Evolutionary conservation across 805 yeast species (phyloP), one percentile per base, ranked within the genome.

Genomic region (Ogataea ganodermae): DNA sequence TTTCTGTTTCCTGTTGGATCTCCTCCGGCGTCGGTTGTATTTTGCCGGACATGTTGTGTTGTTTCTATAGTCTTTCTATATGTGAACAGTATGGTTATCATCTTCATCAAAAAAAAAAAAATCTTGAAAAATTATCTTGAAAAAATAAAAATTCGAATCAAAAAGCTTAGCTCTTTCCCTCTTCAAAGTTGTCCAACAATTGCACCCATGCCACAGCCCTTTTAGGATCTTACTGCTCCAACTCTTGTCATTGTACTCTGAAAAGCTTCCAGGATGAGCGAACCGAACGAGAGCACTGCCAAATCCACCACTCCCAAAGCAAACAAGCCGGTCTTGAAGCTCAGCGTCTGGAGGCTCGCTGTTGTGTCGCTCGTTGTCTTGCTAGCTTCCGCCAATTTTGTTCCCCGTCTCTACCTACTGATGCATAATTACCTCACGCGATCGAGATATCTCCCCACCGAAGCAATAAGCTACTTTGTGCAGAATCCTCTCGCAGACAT

Each of bases 401-500:
- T 42, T 26, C 46, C 57, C 5, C 6, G 2, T 1, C 2, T 39
- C 8, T 32, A 46, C 14, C 9, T 45, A 3, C 43, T 23, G 6
- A 3, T 45, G 3, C 22, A 39, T 14, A 56, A 54, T 32, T 17
- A 26, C 27, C 16, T 37, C 12, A 32, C 24, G 10, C 37, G 42
- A 35, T 12, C 22, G 2, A 32, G 12, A n/a, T 46, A 51, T 14
- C 21, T 60, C 6, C 60, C 62, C 4, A 2, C 17, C 2, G 46
- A 56, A 4, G 42, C 44, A 1, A 17, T 65, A 0, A 23, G 43
- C 1, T 53, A 53, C 38, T 67, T 52, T 38, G 45, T 55, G n/a
- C 63, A 65, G 7, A 57, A 71, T 41, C 75, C 73, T 10, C 63
- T 73, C 36, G 54, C 64, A 18, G 83, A 79, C 55, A 50, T 79